phyloP scores from a whole-genome alignment of 805 yeast genomes.

The Naumovozyma baii region DNA sequence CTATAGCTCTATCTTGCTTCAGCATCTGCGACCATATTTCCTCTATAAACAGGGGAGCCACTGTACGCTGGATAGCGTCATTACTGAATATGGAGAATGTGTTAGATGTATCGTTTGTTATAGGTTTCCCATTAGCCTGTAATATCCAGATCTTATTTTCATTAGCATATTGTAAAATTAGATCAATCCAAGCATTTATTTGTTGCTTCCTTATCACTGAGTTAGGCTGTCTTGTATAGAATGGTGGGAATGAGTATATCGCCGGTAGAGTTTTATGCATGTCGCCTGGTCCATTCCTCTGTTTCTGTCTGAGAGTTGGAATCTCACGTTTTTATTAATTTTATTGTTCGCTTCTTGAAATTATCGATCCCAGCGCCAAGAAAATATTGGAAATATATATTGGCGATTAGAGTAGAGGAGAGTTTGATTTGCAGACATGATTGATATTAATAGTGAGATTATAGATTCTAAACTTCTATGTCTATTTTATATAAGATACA shows the following conservation, averaged over 20 bases:
- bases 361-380: too few species aligned
- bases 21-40: conserved; percentile 46
- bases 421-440: too few species aligned
- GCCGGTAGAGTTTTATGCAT: conserved; percentile 33
- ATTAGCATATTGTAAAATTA: conserved; percentile 55
- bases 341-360: too few species aligned
- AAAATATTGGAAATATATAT: too few species aligned
- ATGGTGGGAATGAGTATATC: conserved; percentile 76
- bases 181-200: conserved; percentile 62
- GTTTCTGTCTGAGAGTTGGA: not conserved
- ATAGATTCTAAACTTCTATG: too few species aligned
- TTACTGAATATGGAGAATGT: conserved; percentile 40
- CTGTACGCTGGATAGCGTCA: conserved; percentile 39
- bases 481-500: too few species aligned
- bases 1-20: conserved; percentile 43
- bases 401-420: too few species aligned
- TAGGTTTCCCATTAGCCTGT: conserved; percentile 32
- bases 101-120: conserved; percentile 6
- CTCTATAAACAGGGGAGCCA: conserved; percentile 44
- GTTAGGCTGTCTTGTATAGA: conserved; percentile 84
- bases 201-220: conserved; percentile 69
- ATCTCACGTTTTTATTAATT: too few species aligned
- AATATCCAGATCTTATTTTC: conserved; percentile 45
- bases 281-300: not conserved
- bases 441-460: too few species aligned